Percentiles rank a stretch among this genome's conserved stretches.
phyloP scores from a whole-genome alignment of 805 yeast species.

The Pichia cephalocereana region DNA sequence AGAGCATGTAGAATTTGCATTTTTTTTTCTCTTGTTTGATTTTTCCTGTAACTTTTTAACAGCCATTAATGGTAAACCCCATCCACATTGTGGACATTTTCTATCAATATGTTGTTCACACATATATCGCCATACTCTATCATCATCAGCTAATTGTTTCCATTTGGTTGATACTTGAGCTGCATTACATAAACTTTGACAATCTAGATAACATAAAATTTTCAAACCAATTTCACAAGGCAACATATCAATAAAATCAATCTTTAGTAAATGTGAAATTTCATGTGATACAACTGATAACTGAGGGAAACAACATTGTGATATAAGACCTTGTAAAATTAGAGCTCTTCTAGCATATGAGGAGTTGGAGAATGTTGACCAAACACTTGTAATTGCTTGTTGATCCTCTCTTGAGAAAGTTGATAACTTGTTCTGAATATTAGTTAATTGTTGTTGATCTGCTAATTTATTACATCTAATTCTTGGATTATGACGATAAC shows the following conservation, averaged over 20 bases:
- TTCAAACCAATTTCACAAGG: slow-evolving; percentile 83
- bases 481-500: slow-evolving; percentile 92
- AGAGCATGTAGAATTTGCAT: background rate
- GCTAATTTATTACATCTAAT: slow-evolving; percentile 61
- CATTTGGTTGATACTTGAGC: slow-evolving; percentile 86
- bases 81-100: slow-evolving; percentile 96
- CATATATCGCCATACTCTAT: slow-evolving; percentile 95
- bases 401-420: slow-evolving; percentile 61
- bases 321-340: slow-evolving; percentile 71
- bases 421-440: slow-evolving; percentile 50
- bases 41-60: slow-evolving; percentile 48
- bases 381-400: slow-evolving; percentile 68
- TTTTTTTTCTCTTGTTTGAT: slow-evolving; percentile 1
- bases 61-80: slow-evolving; percentile 95
- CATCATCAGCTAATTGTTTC: slow-evolving; percentile 90
- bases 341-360: slow-evolving; percentile 61
- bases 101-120: slow-evolving; percentile 97
- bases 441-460: slow-evolving; percentile 54
- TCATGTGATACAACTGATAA: slow-evolving; percentile 78
- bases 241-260: slow-evolving; percentile 77
- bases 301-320: slow-evolving; percentile 94
- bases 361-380: slow-evolving; percentile 77
- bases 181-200: slow-evolving; percentile 87
- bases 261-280: slow-evolving; percentile 67
- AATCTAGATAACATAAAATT: slow-evolving; percentile 81